Evolutionary conservation across 2,329 filamentous ascomycete genomes (phyloP).

Genomic region (Lecanicillium sp.): DNA sequence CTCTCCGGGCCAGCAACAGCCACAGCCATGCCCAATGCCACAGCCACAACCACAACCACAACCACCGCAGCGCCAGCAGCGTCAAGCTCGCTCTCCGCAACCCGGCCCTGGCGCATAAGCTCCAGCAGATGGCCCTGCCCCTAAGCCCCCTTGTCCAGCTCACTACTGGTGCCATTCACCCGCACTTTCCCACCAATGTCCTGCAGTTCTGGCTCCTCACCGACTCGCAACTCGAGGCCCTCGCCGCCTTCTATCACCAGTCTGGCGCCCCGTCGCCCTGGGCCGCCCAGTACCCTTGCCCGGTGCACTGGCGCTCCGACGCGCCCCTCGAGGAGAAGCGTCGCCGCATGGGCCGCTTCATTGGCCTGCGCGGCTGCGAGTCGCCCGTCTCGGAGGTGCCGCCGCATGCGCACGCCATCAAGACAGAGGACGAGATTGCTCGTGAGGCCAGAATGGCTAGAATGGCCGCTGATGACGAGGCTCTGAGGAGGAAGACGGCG

Average conservation of each 20-base stretch:
- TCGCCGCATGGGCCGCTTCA: conserved; percentile 64
- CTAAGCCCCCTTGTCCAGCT: conserved; percentile 61
- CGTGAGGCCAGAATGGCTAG: conserved; percentile 33
- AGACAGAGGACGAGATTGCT: conserved; percentile 40
- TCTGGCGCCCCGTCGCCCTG: conserved; percentile 26
- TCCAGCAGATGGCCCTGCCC: conserved; percentile 56
- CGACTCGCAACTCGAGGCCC: conserved; percentile 58
- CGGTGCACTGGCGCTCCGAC: conserved; percentile 52
- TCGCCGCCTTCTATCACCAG: conserved; percentile 70
- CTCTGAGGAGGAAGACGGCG: conserved; percentile 36
- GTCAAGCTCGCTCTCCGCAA: conserved; percentile 32
- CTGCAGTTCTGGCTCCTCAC: conserved; percentile 70
- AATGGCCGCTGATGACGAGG: conserved; percentile 35
- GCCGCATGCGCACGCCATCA: conserved; percentile 12
- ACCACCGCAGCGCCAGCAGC: conserved; percentile 16
- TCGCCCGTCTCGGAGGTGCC: conserved; percentile 18
- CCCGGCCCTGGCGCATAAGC: conserved; percentile 50
- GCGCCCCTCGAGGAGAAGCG: conserved; percentile 59
- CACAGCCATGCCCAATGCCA: no score
- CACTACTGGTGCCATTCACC: conserved; percentile 53
- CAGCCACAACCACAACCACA: neutral
- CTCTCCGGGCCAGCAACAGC: no score
- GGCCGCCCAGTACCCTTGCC: conserved; percentile 56
- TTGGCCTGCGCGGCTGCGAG: conserved; percentile 56
- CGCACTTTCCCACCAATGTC: conserved; percentile 56